phyloP scores from a whole-genome alignment of 257 asterid species.

The Lycium barbarum region DNA sequence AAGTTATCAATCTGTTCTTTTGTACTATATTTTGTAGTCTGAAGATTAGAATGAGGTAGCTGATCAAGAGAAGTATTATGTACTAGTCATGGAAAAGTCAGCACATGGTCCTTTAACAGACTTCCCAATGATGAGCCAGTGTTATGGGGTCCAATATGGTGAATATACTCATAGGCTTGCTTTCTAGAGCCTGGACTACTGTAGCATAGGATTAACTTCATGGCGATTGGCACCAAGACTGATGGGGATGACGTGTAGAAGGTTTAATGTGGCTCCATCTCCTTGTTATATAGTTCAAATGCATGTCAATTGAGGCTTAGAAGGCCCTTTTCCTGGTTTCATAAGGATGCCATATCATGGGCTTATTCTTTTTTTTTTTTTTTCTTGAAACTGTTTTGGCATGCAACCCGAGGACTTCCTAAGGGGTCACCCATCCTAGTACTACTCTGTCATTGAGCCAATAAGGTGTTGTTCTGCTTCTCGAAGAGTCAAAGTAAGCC shows the following conservation, averaged over 20 bases:
- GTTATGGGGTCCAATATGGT: neutral
- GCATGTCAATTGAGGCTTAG: slow-evolving; percentile 7
- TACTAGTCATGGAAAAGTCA: neutral
- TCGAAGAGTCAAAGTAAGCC: no score
- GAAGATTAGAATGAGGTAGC: neutral
- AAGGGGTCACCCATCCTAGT: no score
- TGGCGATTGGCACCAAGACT: neutral
- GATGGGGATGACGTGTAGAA: neutral
- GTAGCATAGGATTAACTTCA: neutral
- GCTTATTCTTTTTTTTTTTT: neutral
- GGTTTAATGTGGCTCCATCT: slow-evolving; percentile 23
- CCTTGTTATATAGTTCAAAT: slow-evolving; percentile 16
- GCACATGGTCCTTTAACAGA: neutral
- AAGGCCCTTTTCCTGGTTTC: neutral
- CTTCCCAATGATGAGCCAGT: neutral
- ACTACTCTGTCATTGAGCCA: no score
- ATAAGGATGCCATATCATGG: neutral
- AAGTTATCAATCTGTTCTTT: neutral
- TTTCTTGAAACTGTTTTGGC: no score
- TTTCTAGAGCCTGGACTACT: no score
- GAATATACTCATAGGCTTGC: neutral
- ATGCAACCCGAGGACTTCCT: no score
- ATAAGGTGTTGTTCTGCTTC: no score
- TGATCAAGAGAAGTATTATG: neutral
- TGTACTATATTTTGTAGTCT: slow-evolving; percentile 2